phyloP scores from a whole-genome alignment of 2,329 filamentous ascomycete genomes.

The Botryosphaeria agaves region DNA sequence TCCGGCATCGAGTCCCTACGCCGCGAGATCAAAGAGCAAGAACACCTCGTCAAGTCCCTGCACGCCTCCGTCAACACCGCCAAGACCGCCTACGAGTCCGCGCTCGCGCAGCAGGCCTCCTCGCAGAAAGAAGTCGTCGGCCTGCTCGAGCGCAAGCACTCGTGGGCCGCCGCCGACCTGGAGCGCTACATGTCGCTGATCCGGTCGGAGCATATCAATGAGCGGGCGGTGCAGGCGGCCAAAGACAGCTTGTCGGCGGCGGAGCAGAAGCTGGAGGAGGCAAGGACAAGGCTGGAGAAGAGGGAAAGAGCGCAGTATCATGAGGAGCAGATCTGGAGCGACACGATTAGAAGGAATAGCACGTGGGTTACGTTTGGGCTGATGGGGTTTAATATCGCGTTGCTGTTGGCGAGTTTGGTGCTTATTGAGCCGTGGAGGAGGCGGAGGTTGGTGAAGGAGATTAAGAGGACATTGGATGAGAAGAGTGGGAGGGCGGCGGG shows the following conservation, averaged over 20 bases:
- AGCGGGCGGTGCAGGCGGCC: constrained; percentile 60
- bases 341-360: constrained; percentile 87
- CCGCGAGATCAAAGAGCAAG: constrained; percentile 52
- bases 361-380: constrained; percentile 98
- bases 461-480: constrained; percentile 52
- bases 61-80: constrained; percentile 50
- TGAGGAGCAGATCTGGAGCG: constrained; percentile 98
- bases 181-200: constrained; percentile 92
- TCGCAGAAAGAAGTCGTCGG: constrained; percentile 94
- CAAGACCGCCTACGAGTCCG: constrained; percentile 63
- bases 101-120: constrained; percentile 64
- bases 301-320: constrained; percentile 85
- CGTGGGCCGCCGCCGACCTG: constrained; percentile 72
- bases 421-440: constrained; percentile 88
- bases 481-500: constrained; percentile 30
- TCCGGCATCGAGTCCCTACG: constrained; percentile 79
- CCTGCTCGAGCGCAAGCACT: constrained; percentile 82
- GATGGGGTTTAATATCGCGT: constrained; percentile 88
- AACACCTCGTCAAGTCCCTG: constrained; percentile 38
- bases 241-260: constrained; percentile 55
- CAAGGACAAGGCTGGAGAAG: constrained; percentile 57
- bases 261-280: constrained; percentile 65
- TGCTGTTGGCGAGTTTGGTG: constrained; percentile 75
- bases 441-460: constrained; percentile 61
- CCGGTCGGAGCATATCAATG: constrained; percentile 80